These are phyloP conservation scores for Penicillium sp. DNA, from an alignment of 2,329 filamentous ascomycete genomes.

Conservation along the genomic window DNA sequence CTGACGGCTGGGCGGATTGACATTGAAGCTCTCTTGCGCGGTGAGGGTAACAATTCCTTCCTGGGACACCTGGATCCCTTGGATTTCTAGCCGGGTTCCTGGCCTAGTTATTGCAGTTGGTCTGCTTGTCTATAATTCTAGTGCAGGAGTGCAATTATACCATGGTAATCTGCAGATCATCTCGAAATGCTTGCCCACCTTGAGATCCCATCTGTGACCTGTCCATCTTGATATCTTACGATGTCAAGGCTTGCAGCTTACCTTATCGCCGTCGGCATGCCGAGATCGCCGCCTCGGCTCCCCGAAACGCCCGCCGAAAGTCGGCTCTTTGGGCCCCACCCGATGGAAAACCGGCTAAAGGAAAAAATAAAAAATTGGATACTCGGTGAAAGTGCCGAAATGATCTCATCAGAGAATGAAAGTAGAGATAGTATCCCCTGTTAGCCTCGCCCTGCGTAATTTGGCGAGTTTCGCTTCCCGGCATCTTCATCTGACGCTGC, in stretches of 20 bases:
- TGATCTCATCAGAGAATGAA: conserved; percentile 9
- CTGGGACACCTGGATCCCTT: conserved; percentile 59
- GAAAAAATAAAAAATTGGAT: conserved; percentile 20
- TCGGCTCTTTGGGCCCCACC: conserved; percentile 25
- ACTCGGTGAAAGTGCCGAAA: conserved; percentile 7
- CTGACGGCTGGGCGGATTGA: conserved; percentile 83
- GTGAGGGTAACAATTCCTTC: conserved; percentile 65
- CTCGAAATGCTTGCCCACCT: too few relatives aligned
- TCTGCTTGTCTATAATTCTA: conserved; percentile 5
- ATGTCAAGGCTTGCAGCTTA: background rate
- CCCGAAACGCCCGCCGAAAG: conserved; percentile 21
- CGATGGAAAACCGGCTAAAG: conserved; percentile 10
- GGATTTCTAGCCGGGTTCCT: conserved; percentile 30
- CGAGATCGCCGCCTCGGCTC: conserved; percentile 17
- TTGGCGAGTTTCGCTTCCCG: background rate
- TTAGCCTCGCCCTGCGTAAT: background rate
- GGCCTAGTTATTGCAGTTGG: background rate
- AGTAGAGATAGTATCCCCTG: background rate
- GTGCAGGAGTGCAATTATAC: background rate
- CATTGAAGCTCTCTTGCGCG: conserved; percentile 70
- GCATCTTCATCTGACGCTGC: background rate
- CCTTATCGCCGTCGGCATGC: conserved; percentile 22
- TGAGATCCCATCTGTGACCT: background rate
- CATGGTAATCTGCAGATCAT: background rate
- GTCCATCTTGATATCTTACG: too few relatives aligned